Percentiles rank a stretch among this genome's conserved stretches.
phyloP scores from a whole-genome alignment of 805 yeast genomes.

The Ogataea methanolica region DNA sequence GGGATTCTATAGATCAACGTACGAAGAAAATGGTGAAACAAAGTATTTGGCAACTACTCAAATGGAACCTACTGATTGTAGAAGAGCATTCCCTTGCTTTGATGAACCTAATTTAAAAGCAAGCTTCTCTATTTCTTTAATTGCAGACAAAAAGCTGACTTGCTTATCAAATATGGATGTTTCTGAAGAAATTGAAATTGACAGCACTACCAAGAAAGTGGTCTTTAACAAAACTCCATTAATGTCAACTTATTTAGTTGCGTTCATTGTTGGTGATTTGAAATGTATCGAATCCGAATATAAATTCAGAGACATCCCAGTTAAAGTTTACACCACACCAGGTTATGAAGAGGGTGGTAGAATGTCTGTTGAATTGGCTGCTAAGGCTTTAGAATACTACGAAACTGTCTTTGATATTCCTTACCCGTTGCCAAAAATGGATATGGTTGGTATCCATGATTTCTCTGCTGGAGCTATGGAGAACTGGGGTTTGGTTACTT shows the following conservation, averaged over 20 bases:
- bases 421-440: constrained; percentile 83
- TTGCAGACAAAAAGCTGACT: constrained; percentile 33
- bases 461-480: constrained; percentile 89
- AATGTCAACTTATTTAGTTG: constrained; percentile 54
- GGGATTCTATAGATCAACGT: constrained; percentile 50
- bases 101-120: constrained; percentile 59
- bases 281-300: constrained; percentile 47
- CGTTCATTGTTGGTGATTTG: constrained; percentile 56
- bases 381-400: constrained; percentile 49
- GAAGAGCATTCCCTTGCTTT: constrained; percentile 55
- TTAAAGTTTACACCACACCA: constrained; percentile 49
- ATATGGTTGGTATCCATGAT: constrained; percentile 74
- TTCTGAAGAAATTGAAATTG: constrained; percentile 17
- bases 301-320: constrained; percentile 43
- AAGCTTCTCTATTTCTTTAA: constrained; percentile 43
- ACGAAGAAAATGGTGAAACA: constrained; percentile 38
- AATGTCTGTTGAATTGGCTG: constrained; percentile 46
- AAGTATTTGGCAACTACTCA: constrained; percentile 52
- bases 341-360: constrained; percentile 43
- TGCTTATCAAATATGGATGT: constrained; percentile 49
- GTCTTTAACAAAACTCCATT: constrained; percentile 44
- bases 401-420: constrained; percentile 43
- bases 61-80: constrained; percentile 57
- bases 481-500: constrained; percentile 82
- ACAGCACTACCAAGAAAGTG: constrained; percentile 23